Conservation (phyloP, 2,329 filamentous ascomycete species). For the Drechslerella coelobrocha region DNA sequence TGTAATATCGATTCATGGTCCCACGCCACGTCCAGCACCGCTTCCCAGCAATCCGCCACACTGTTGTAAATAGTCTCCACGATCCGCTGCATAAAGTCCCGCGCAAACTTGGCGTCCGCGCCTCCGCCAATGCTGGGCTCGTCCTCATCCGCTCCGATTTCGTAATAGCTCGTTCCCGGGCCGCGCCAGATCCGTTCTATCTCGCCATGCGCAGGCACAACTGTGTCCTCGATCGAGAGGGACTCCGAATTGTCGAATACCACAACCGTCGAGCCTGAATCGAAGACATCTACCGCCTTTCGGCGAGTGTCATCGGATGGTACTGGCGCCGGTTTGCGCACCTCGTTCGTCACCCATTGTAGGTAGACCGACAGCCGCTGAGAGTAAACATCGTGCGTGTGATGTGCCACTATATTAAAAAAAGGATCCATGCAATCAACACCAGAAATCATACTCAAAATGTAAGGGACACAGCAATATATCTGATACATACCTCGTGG, state of each 20-base stretch:
- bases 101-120: constrained; percentile 11
- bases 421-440: constrained; percentile 2
- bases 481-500: constrained; percentile 24
- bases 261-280: constrained; percentile 64
- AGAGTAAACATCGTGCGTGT: constrained; percentile 63
- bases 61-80: constrained; percentile 60
- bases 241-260: constrained; percentile 64
- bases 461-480: background rate
- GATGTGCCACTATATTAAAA: constrained; percentile 55
- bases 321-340: constrained; percentile 56
- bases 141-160: constrained; percentile 59
- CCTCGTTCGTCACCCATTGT: constrained; percentile 61
- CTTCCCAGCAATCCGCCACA: constrained; percentile 61
- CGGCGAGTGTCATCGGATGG: constrained; percentile 55
- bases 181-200: constrained; percentile 65
- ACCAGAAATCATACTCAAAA: background rate
- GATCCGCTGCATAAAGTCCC: constrained; percentile 57
- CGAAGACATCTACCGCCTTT: constrained; percentile 60
- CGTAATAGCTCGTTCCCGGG: constrained; percentile 61
- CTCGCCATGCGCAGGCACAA: constrained; percentile 63
- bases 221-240: constrained; percentile 61
- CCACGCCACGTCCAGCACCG: constrained; percentile 60
- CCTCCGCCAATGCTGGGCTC: constrained; percentile 59
- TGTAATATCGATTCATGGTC: constrained; percentile 63
- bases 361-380: constrained; percentile 64